Conservation (phyloP, 257 asterid species). For the Jacaranda copaia region DNA sequence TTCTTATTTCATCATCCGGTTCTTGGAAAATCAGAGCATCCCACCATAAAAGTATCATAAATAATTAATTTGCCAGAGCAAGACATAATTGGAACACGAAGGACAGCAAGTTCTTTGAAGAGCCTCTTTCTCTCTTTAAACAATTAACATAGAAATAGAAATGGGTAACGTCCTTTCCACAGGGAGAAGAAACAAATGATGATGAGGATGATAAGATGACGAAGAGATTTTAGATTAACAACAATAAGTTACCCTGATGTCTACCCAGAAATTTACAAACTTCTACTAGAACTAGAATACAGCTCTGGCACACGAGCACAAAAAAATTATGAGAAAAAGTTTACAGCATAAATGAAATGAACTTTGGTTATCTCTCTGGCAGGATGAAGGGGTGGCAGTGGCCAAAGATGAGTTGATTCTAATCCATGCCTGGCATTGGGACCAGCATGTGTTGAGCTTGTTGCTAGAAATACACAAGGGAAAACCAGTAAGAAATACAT, state of each 20-base stretch:
- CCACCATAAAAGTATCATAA: no score
- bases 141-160: background rate
- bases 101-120: background rate
- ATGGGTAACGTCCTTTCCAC: background rate
- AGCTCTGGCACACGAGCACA: background rate
- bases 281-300: constrained; percentile 24
- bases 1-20: no score
- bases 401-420: constrained; percentile 33
- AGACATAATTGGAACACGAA: background rate
- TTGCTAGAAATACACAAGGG: constrained; percentile 41
- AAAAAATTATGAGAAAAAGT: constrained; percentile 23
- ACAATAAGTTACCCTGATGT: constrained; percentile 27
- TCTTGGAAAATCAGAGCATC: no score
- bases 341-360: constrained; percentile 31
- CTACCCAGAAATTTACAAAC: constrained; percentile 37
- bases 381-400: constrained; percentile 33
- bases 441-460: constrained; percentile 66
- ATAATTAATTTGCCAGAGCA: background rate
- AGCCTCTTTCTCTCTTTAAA: constrained; percentile 18
- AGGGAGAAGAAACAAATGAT: background rate
- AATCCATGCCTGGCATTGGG: constrained; percentile 67
- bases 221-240: constrained; percentile 17
- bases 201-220: background rate
- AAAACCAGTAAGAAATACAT: constrained; percentile 25
- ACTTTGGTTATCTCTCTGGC: constrained; percentile 32